A percentile compares a stretch with the other conserved stretches of the same genome.
Conservation (phyloP, 805 yeast genomes). For the Ogataea haglerorum region DNA sequence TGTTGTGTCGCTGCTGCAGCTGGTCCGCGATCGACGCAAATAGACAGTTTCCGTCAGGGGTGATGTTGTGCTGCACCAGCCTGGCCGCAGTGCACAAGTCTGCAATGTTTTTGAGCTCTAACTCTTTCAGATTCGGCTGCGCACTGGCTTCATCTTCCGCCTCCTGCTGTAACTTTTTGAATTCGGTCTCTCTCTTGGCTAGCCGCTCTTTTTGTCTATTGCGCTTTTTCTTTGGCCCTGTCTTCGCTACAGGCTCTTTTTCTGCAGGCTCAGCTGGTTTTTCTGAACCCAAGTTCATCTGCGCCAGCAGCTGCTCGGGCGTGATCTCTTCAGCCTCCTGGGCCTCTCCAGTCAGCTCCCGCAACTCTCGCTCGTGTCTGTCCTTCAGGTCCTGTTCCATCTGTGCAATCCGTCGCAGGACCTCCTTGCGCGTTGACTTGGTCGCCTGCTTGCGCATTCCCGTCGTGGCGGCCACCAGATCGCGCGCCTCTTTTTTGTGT, state of each 20-base stretch:
- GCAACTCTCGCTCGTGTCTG: conserved; percentile 54
- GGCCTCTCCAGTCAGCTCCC: conserved; percentile 15
- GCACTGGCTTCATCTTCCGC: conserved; percentile 68
- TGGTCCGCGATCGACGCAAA: conserved; percentile 87
- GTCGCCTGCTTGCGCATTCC: conserved; percentile 81
- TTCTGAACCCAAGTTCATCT: conserved; percentile 40
- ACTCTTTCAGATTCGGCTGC: conserved; percentile 63
- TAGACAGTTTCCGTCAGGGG: conserved; percentile 93
- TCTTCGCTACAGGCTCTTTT: conserved; percentile 15
- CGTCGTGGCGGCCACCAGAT: conserved; percentile 63
- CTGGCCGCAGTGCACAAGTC: conserved; percentile 46
- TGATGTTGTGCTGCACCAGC: conserved; percentile 62
- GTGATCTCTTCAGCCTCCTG: conserved; percentile 41
- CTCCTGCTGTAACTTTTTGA: conserved; percentile 56
- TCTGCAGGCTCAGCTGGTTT: conserved; percentile 17
- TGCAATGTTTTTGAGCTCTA: conserved; percentile 67
- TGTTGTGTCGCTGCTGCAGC: conserved; percentile 48
- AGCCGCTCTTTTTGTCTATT: conserved; percentile 84
- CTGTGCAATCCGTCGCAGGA: conserved; percentile 54
- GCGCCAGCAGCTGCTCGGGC: conserved; percentile 66
- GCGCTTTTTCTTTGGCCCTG: conserved; percentile 41
- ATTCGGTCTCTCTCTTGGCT: conserved; percentile 71
- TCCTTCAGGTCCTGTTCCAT: conserved; percentile 54
- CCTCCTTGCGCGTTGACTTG: conserved; percentile 70
- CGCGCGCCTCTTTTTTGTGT: conserved; percentile 68